phyloP scores from a whole-genome alignment of 345 rosid species.

The Arabidopsis thaliana region DNA sequence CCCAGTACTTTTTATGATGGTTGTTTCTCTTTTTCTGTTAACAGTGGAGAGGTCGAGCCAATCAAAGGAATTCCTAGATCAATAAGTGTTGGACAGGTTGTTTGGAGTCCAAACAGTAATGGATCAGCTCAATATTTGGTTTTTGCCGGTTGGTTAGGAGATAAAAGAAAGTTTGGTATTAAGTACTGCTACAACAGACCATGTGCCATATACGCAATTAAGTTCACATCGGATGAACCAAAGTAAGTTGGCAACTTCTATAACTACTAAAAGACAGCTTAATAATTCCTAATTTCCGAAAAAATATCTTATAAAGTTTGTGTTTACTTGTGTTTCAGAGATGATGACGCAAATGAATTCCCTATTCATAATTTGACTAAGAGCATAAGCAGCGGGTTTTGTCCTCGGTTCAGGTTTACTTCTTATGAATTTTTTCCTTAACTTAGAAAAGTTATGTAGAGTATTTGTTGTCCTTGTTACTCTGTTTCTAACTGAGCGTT shows the following conservation, averaged over 20 bases:
- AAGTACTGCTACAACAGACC: conserved; percentile 86
- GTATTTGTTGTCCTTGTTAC: conserved; percentile 9
- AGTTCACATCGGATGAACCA: conserved; percentile 49
- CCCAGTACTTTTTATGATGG: conserved; percentile 11
- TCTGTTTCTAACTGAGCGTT: not conserved
- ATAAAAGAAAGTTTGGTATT: conserved; percentile 83
- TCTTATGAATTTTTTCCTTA: not conserved
- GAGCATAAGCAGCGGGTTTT: conserved; percentile 76
- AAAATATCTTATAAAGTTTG: conserved; percentile 1
- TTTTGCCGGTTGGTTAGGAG: conserved; percentile 87
- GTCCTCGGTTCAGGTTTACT: conserved; percentile 80
- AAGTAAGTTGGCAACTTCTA: conserved; percentile 52
- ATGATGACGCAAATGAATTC: conserved; percentile 50
- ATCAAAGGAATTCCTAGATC: conserved; percentile 74
- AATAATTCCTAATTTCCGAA: not conserved
- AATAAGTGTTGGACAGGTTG: conserved; percentile 87
- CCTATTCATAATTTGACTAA: conserved; percentile 60
- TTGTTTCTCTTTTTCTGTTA: conserved; percentile 7
- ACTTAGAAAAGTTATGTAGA: not conserved
- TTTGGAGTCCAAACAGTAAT: conserved; percentile 74
- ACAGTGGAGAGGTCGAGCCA: conserved; percentile 75
- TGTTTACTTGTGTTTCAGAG: conserved; percentile 51
- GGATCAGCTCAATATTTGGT: conserved; percentile 63
- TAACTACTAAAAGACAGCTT: conserved; percentile 28
- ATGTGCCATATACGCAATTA: conserved; percentile 71